These are phyloP conservation scores for Rhizomucor pusillus DNA, from an alignment of 371 early-diverging fungal genomes.

Conservation along the genomic window DNA sequence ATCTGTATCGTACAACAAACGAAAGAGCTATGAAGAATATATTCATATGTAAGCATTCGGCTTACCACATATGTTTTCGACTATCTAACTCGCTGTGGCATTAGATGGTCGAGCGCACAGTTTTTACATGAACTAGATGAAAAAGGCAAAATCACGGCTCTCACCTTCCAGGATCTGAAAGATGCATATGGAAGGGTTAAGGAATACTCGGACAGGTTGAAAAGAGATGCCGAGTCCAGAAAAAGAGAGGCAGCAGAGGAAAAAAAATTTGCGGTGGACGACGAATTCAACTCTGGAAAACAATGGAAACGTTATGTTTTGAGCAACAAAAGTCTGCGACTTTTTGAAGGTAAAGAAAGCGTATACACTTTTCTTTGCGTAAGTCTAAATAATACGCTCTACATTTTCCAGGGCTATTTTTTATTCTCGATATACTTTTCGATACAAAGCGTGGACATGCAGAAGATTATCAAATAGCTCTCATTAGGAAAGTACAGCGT, in stretches of 20 bases:
- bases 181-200: slow-evolving; percentile 24
- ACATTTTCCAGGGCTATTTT: slow-evolving; percentile 31
- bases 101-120: slow-evolving; percentile 38
- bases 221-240: too few relatives aligned
- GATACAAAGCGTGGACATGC: slow-evolving; percentile 18
- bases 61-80: not conserved
- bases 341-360: slow-evolving; percentile 14
- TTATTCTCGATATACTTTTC: slow-evolving; percentile 36
- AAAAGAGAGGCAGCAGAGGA: too few relatives aligned
- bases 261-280: not conserved
- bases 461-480: slow-evolving; percentile 45
- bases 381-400: not conserved
- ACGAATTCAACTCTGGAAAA: not conserved
- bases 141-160: slow-evolving; percentile 17
- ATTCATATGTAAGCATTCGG: slow-evolving; percentile 29
- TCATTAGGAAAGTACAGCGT: slow-evolving; percentile 27
- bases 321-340: not conserved
- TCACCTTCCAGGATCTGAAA: slow-evolving; percentile 12
- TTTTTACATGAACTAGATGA: slow-evolving; percentile 23
- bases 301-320: not conserved
- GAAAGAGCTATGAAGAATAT: slow-evolving; percentile 40
- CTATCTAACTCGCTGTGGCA: too few relatives aligned
- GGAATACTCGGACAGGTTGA: slow-evolving; percentile 17
- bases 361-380: not conserved
- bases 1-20: slow-evolving; percentile 12